Percentiles rank a stretch among this genome's conserved stretches.
Evolutionary conservation across 176 grass and related monocot species (phyloP).

Genomic region (Eragrostis nindensis): DNA sequence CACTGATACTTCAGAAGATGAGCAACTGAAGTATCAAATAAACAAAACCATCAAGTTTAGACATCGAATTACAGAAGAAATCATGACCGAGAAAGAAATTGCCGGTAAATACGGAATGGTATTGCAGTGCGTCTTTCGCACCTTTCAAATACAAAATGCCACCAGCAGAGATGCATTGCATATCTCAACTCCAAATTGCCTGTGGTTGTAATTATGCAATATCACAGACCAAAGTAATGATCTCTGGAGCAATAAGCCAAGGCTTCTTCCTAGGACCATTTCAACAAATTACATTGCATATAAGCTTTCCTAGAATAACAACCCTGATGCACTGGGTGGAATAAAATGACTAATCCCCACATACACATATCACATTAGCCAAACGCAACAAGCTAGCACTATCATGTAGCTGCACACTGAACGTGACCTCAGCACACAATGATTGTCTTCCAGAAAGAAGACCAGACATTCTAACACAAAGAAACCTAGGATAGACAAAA

Average conservation of each 20-base stretch:
- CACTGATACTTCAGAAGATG: background rate
- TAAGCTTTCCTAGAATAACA: background rate
- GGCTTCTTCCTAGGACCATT: constrained; percentile 5
- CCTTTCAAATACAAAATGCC: constrained; percentile 5
- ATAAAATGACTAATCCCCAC: background rate
- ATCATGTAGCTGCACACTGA: background rate
- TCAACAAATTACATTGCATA: background rate
- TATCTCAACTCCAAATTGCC: background rate
- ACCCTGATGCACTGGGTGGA: background rate
- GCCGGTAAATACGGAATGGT: constrained; percentile 15
- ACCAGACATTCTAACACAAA: background rate
- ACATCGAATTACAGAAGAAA: constrained; percentile 12
- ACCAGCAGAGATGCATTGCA: background rate
- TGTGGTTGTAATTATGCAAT: constrained; percentile 13
- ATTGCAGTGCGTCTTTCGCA: background rate
- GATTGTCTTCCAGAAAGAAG: constrained; percentile 4
- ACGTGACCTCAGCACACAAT: constrained; percentile 4
- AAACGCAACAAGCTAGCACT: background rate
- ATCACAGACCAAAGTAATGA: background rate
- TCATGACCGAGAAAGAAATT: background rate
- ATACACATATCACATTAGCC: constrained; percentile 23
- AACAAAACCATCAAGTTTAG: background rate
- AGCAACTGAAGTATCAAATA: background rate
- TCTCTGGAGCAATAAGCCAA: background rate
- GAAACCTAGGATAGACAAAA: background rate